Evolutionary conservation across 345 rosid genomes (phyloP), one percentile per base, ranked within the genome.

Genomic region (Bruguiera sexangula): DNA sequence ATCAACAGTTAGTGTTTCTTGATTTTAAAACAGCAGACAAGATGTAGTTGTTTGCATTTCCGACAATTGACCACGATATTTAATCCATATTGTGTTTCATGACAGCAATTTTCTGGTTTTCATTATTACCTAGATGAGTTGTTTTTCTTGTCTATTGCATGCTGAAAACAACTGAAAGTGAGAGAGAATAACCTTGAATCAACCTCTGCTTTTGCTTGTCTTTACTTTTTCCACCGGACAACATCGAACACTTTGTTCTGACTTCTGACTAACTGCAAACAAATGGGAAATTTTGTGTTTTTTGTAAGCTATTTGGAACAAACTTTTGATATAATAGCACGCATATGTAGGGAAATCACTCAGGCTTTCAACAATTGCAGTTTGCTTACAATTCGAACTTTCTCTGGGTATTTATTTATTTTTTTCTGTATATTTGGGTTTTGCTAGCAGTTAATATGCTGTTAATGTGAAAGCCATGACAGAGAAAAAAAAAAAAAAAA

Each of bases 161-260:
- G 62, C 66, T 62, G 63, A 75, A 60, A 39, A 67, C 62, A 67
- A 65, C 21, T 16, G 59, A 64, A 75, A 69, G 65, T 31, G 68
- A 30, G 56, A 63, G 58, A 63, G 69, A 75, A 39, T 69, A 1
- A n/a, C 18, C 39, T 21, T 69, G 10, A 31, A 32, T 18, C n/a
- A 22, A 19, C 54, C 8, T 48, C 32, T 51, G 51, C 34, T 7
- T 27, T 52, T 60, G 51, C 22, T 16, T 31, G 6, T 32, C 15
- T 22, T 15, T 43, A 43, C 50, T 1, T 43, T 43, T 13, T 43
- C 50, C 50, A 43, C 19, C 0, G n/a, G 24, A 34, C 39, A 31
- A 11, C 24, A 20, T n/a, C 36, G 19, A 36, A 62, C 39, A 36
- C 27, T 6, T 22, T 34, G 48, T 22, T 43, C 24, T 8, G 24